phyloP scores from a whole-genome alignment of 495 filamentous ascomycete genomes.

The Talaromyces borbonicus region DNA sequence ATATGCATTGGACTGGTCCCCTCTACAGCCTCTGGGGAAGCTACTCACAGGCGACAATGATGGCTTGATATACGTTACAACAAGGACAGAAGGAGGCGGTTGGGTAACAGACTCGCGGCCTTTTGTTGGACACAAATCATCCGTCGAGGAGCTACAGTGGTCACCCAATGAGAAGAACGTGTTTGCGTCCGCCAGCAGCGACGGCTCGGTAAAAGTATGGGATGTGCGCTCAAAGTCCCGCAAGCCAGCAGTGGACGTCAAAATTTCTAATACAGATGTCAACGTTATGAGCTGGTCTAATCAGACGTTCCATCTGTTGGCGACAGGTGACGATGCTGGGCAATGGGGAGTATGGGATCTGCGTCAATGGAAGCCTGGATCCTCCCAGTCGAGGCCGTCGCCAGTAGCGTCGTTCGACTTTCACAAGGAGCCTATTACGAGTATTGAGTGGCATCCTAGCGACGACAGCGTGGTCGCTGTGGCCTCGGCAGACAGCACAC shows the following conservation, averaged over 20 bases:
- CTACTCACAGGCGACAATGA: constrained; percentile 86
- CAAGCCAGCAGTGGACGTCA: constrained; percentile 73
- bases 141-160: constrained; percentile 95
- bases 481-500: constrained; percentile 83
- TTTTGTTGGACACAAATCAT: constrained; percentile 72
- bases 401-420: constrained; percentile 86
- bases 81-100: constrained; percentile 72
- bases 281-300: constrained; percentile 94
- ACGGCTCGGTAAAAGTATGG: constrained; percentile 93
- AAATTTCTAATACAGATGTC: constrained; percentile 74
- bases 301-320: constrained; percentile 76
- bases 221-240: constrained; percentile 83
- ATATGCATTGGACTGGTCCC: constrained; percentile 92
- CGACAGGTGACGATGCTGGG: constrained; percentile 88
- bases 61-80: constrained; percentile 79
- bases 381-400: constrained; percentile 39
- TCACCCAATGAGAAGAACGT: constrained; percentile 83
- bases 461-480: constrained; percentile 93
- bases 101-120: constrained; percentile 76
- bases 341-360: constrained; percentile 96
- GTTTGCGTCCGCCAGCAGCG: constrained; percentile 84
- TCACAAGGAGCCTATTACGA: constrained; percentile 92
- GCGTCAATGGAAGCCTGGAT: constrained; percentile 76
- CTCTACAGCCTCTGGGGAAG: constrained; percentile 63
- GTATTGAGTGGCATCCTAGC: constrained; percentile 93